phyloP scores from a whole-genome alignment of 306 rosid species.

The Argentina anserina region DNA sequence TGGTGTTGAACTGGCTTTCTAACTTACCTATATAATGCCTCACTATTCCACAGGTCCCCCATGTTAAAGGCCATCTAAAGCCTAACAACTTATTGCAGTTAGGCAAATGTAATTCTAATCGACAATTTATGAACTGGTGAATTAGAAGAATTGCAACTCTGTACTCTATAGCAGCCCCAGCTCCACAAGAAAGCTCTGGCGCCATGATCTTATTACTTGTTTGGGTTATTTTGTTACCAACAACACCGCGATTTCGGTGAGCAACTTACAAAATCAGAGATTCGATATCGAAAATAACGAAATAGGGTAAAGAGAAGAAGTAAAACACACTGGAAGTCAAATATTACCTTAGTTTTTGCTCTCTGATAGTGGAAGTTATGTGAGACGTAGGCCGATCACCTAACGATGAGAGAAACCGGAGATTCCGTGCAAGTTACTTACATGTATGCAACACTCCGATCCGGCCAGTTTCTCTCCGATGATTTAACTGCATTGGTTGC shows the following conservation, averaged over 20 bases:
- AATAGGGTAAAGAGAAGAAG: not conserved
- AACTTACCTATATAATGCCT: not conserved
- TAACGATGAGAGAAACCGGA: not conserved
- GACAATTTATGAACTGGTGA: not conserved
- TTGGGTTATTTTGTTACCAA: not conserved
- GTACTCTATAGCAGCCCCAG: not conserved
- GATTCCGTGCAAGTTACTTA: not conserved
- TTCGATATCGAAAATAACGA: not conserved
- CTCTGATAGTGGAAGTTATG: not conserved
- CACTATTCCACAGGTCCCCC: not conserved
- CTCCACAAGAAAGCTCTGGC: not conserved
- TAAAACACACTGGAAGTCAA: not conserved
- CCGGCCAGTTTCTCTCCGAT: not conserved
- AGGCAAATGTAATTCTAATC: not conserved
- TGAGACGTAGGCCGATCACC: not conserved
- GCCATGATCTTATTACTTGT: not conserved
- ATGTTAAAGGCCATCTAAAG: not conserved
- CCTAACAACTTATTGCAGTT: not conserved
- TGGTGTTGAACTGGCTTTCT: not conserved
- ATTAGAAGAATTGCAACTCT: not conserved
- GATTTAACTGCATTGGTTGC: not conserved
- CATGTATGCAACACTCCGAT: not conserved
- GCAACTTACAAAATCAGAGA: not conserved
- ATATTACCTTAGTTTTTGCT: not conserved
- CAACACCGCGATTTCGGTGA: not conserved